Evolutionary conservation across 345 rosid genomes (phyloP).

Genomic region (Aethionema arabicum): DNA sequence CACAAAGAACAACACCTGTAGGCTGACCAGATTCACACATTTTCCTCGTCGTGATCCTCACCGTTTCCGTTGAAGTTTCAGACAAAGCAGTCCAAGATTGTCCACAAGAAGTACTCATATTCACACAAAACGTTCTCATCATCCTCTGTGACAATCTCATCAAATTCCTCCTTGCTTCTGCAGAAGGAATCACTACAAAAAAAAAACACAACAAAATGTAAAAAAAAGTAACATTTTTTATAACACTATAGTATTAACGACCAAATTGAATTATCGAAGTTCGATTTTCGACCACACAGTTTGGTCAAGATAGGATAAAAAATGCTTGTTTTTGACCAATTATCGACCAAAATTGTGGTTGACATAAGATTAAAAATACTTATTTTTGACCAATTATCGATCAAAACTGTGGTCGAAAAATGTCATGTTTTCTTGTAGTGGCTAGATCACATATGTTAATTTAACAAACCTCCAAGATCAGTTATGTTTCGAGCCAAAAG

Average conservation of each 20-base stretch:
- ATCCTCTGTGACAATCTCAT: conserved; percentile 84
- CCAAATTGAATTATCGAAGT: no score
- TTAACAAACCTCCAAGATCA: conserved; percentile 67
- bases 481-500: conserved; percentile 86
- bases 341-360: no score
- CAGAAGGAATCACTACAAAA: conserved; percentile 64
- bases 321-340: no score
- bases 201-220: neutral
- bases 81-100: conserved; percentile 89
- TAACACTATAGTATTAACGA: no score
- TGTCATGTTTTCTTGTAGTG: no score
- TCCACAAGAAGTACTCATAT: conserved; percentile 58
- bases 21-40: conserved; percentile 75
- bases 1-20: conserved; percentile 73
- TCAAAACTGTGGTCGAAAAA: no score
- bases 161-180: conserved; percentile 71
- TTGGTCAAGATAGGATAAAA: no score
- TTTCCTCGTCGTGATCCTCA: conserved; percentile 77
- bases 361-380: no score
- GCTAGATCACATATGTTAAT: no score
- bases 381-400: no score
- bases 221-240: neutral
- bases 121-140: conserved; percentile 69
- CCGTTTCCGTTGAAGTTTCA: conserved; percentile 54
- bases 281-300: no score